phyloP scores from a whole-genome alignment of 2,329 filamentous ascomycete genomes.

The Colletotrichum euphorbiae region DNA sequence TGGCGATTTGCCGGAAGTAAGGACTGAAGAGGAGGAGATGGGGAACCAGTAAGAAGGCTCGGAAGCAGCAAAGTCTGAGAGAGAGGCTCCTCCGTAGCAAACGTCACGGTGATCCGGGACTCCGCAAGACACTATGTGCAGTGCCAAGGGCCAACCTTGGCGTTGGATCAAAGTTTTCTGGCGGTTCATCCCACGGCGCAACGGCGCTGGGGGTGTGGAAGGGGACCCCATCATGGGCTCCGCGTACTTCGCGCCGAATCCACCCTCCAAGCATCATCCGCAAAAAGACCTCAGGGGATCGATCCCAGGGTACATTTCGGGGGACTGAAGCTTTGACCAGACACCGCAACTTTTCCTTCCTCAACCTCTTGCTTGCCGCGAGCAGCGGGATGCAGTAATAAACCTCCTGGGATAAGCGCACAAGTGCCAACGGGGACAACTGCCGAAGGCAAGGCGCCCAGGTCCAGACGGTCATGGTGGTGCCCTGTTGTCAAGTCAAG shows the following conservation, averaged over 20 bases:
- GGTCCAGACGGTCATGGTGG: constrained; percentile 33
- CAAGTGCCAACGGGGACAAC: constrained; percentile 36
- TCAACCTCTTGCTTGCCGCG: constrained; percentile 2
- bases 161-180: constrained; percentile 30
- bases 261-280: constrained; percentile 14
- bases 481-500: constrained; percentile 33
- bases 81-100: constrained; percentile 21
- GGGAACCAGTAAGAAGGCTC: constrained; percentile 19
- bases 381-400: constrained; percentile 23
- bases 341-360: constrained; percentile 23
- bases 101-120: constrained; percentile 32
- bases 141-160: constrained; percentile 38
- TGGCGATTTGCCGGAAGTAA: constrained; percentile 23
- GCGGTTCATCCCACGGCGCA: constrained; percentile 22
- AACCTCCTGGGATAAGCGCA: constrained; percentile 16
- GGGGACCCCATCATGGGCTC: constrained; percentile 25
- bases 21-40: background rate
- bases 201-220: constrained; percentile 11
- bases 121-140: constrained; percentile 36
- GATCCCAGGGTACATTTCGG: constrained; percentile 17
- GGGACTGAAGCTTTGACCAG: constrained; percentile 37
- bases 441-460: constrained; percentile 29
- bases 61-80: constrained; percentile 35
- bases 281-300: constrained; percentile 14
- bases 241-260: constrained; percentile 13